Conservation (phyloP, 768 basidiomycete genomes). For the Dendrothele bispora region DNA sequence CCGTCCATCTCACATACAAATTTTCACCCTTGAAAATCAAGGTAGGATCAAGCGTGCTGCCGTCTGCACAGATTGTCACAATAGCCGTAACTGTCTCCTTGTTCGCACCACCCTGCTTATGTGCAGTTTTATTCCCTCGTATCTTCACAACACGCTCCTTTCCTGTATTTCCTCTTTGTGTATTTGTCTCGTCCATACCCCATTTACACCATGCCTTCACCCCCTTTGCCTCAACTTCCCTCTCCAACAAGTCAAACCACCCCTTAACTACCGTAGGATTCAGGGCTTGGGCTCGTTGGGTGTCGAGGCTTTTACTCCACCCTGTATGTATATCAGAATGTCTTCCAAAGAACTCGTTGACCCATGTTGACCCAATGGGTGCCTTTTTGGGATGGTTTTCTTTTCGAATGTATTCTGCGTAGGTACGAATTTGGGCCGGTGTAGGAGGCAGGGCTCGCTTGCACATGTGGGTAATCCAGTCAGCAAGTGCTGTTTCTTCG, state of each 20-base stretch:
- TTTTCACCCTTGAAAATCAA: conserved; percentile 41
- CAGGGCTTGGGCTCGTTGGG: conserved; percentile 24
- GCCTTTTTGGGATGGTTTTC: conserved; percentile 12
- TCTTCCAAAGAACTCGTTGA: conserved; percentile 22
- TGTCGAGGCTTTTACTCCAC: conserved; percentile 32
- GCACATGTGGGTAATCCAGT: conserved; percentile 25
- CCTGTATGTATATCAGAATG: conserved; percentile 29
- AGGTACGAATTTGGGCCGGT: conserved; percentile 12
- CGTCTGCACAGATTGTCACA: conserved; percentile 41
- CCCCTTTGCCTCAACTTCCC: conserved; percentile 17
- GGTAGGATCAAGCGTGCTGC: conserved; percentile 27
- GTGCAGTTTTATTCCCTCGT: conserved; percentile 26
- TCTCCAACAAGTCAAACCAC: conserved; percentile 34
- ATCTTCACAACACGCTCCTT: conserved; percentile 27
- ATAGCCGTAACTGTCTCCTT: conserved; percentile 35
- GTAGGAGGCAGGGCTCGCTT: conserved; percentile 26
- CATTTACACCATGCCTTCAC: conserved; percentile 26
- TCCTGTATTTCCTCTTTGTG: conserved; percentile 24
- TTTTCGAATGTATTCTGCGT: conserved; percentile 27
- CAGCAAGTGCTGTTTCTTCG: conserved; percentile 28
- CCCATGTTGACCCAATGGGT: conserved; percentile 27
- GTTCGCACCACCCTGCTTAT: conserved; percentile 29
- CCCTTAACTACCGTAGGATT: conserved; percentile 26
- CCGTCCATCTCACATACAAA: conserved; percentile 26
- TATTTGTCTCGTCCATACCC: conserved; percentile 39